Evolutionary conservation across 257 asterid genomes (phyloP).

Genomic region (Scutellaria barbata): DNA sequence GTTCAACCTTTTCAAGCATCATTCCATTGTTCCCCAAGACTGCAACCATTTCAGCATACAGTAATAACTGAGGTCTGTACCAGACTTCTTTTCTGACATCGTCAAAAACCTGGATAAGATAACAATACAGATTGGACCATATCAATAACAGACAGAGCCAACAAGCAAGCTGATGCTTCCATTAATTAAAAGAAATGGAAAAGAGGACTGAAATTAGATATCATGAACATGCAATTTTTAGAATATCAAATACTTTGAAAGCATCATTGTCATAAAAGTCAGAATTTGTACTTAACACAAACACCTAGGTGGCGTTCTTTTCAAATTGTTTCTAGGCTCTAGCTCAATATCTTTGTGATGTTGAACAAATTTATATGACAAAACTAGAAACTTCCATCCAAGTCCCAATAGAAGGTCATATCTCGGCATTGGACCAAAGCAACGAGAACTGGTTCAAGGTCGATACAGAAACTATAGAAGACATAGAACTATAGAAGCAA

Average conservation of each 20-base stretch:
- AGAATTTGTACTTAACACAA: background rate
- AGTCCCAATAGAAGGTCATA: background rate
- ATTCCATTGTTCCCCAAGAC: constrained; percentile 68
- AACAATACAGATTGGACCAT: constrained; percentile 1
- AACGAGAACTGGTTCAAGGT: background rate
- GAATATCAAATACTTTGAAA: background rate
- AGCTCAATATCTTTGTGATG: background rate
- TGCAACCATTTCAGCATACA: constrained; percentile 66
- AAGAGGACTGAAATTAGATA: background rate
- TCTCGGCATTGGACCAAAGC: background rate
- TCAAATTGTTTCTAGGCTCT: background rate
- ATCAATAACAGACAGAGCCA: constrained; percentile 8
- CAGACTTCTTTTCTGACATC: constrained; percentile 66
- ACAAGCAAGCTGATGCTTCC: constrained; percentile 18
- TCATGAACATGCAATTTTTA: background rate
- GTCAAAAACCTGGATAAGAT: constrained; percentile 58
- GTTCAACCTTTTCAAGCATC: constrained; percentile 49
- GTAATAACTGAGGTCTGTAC: constrained; percentile 59
- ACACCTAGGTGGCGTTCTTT: background rate
- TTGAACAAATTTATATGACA: background rate
- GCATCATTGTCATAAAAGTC: background rate
- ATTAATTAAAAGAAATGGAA: background rate
- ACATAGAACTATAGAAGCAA: constrained; percentile 17
- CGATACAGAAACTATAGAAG: background rate
- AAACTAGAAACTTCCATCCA: background rate